Evolutionary conservation across 176 grass and related monocot genomes (phyloP), one percentile per base, ranked within the genome.

Genomic region (Avena eriantha): DNA sequence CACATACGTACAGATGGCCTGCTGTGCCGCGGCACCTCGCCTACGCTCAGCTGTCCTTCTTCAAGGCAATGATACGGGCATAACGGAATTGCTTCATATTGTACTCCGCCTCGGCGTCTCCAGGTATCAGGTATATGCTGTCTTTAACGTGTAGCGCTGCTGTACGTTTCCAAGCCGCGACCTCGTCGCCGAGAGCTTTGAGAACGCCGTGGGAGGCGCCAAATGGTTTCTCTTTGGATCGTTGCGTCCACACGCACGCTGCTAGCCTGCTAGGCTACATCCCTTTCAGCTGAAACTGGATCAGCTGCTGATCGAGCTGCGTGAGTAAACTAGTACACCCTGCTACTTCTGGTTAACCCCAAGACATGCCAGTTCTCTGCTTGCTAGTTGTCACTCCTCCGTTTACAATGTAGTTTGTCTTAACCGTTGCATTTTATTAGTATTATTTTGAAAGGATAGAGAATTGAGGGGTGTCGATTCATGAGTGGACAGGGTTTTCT

Each of bases 231-330:
- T 48, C 0, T 19, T 43, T 48, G 58, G 23, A 61, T 10, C 21
- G 29, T 18, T 31, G 41, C 19, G 4, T 64, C 60, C 63, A n/a
- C 63, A 69, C 46, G 10, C 45, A 53, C 16, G 29, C 60, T 61
- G 56, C n/a, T n/a, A n/a, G n/a, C n/a, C n/a, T n/a, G n/a, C n/a
- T n/a, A n/a, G n/a, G n/a, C n/a, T n/a, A 39, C 1, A 3, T 51
- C 61, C 79, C 19, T 63, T 45, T 61, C 79, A 81, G 61, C 24
- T 31, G 24, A 81, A 80, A 51, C 13, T 33, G 23, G 60, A 15
- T 29, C 60, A 81, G 10, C 13, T 23, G 10, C 13, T 23, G 56
- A 58, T 2, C 5, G 33, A 4, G 5, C 19, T 8, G 31, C 51
- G 12, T 23, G 26, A 10, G 57, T 5, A 10, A 35, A 14, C 8